Percentiles rank a stretch among this genome's conserved stretches.
These are phyloP conservation scores for Cymbopogon citratus DNA, from an alignment of 176 grass and related monocot species.

Conservation along the genomic window DNA sequence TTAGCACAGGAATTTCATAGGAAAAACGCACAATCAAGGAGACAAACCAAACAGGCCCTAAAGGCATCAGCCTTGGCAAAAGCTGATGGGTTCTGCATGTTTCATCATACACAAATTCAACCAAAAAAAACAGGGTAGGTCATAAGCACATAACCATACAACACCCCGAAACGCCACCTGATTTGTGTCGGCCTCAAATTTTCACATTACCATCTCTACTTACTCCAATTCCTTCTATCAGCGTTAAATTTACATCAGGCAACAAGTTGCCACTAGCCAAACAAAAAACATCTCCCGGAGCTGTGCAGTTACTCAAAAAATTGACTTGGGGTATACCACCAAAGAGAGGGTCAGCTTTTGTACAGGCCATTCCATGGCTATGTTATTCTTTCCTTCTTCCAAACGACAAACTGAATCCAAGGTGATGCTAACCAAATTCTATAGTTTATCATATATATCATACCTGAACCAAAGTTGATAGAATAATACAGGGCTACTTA, in stretches of 20 bases:
- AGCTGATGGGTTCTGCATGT: neutral
- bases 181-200: too few relatives aligned
- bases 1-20: too few relatives aligned
- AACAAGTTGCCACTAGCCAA: neutral
- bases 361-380: conserved; percentile 42
- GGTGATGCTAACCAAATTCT: conserved; percentile 24
- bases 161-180: too few relatives aligned
- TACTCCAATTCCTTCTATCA: neutral
- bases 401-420: neutral
- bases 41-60: neutral
- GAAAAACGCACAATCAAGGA: too few relatives aligned
- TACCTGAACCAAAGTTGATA: neutral
- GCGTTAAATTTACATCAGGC: conserved; percentile 16
- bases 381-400: conserved; percentile 38
- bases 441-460: conserved; percentile 21
- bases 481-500: conserved; percentile 28
- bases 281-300: conserved; percentile 18
- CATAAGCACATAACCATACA: neutral
- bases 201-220: too few relatives aligned
- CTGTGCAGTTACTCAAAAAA: conserved; percentile 33
- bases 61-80: neutral
- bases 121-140: neutral
- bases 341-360: conserved; percentile 22
- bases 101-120: neutral
- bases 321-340: conserved; percentile 13